Conservation (phyloP, 257 asterid genomes). For the Ophiorrhiza pumila region DNA sequence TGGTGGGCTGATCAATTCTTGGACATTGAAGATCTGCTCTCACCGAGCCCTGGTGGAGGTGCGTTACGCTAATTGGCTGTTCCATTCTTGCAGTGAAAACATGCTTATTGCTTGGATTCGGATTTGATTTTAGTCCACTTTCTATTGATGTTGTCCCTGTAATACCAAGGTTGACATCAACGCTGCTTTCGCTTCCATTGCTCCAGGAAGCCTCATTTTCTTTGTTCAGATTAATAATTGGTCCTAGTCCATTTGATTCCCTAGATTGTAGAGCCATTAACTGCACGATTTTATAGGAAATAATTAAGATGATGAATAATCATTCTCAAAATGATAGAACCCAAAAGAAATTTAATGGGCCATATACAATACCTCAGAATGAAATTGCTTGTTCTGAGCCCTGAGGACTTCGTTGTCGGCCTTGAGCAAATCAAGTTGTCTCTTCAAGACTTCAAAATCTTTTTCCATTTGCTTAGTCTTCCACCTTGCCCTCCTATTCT, state of each 20-base stretch:
- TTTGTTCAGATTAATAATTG: constrained; percentile 50
- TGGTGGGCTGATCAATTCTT: constrained; percentile 28
- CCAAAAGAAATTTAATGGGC: too few relatives aligned
- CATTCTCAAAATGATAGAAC: too few relatives aligned
- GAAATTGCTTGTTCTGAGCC: constrained; percentile 65
- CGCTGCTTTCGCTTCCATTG: constrained; percentile 64
- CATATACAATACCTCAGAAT: constrained; percentile 47
- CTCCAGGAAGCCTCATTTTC: constrained; percentile 78
- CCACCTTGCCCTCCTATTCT: constrained; percentile 84
- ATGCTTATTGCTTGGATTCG: constrained; percentile 29
- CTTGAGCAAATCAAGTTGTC: constrained; percentile 61
- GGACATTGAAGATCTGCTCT: constrained; percentile 33
- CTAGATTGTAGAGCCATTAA: constrained; percentile 43
- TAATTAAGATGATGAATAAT: too few relatives aligned
- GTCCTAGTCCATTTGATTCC: constrained; percentile 40
- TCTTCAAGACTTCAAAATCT: constrained; percentile 65
- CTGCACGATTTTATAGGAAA: constrained; percentile 32
- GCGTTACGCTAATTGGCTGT: constrained; percentile 28
- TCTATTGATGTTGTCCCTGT: constrained; percentile 33
- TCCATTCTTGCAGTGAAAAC: constrained; percentile 24
- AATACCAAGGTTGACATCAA: constrained; percentile 48
- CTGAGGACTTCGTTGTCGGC: constrained; percentile 69
- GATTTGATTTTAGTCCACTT: constrained; percentile 23
- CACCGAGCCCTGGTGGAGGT: constrained; percentile 39
- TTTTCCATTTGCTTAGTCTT: constrained; percentile 81